Evolutionary conservation across 257 asterid species (phyloP).

Genomic region (Scutellaria minor): DNA sequence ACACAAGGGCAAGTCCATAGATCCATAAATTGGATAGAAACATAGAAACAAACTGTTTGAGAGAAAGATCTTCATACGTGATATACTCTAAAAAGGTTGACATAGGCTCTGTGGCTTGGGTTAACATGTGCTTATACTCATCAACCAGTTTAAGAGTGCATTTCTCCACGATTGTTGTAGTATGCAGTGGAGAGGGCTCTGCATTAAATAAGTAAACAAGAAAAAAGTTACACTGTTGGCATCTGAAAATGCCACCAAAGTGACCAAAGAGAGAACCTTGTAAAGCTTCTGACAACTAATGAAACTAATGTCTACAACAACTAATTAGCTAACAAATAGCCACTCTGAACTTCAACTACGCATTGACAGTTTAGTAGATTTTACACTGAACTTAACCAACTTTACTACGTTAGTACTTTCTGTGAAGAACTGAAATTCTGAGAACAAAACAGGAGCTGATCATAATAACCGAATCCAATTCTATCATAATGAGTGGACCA

Average conservation of each 20-base stretch:
- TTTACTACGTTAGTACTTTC: neutral
- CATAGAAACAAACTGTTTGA: neutral
- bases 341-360: conserved; percentile 2
- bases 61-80: conserved; percentile 52
- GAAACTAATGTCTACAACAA: conserved; percentile 11
- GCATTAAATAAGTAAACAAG: conserved; percentile 36
- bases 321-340: conserved; percentile 3
- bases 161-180: conserved; percentile 96
- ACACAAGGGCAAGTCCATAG: neutral
- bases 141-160: conserved; percentile 91
- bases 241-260: conserved; percentile 10
- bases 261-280: neutral
- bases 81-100: conserved; percentile 83
- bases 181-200: conserved; percentile 94
- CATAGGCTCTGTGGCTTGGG: conserved; percentile 91
- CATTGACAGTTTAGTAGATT: neutral
- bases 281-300: conserved; percentile 11
- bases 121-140: conserved; percentile 85
- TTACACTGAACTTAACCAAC: conserved; percentile 2
- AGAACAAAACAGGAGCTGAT: neutral
- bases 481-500: neutral
- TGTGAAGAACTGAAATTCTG: conserved; percentile 18
- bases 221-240: conserved; percentile 5
- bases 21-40: neutral
- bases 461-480: conserved; percentile 17